A percentile compares a stretch with the other conserved stretches of the same genome.
These are phyloP conservation scores for Hygrophoropsis aurantiaca DNA, from an alignment of 768 basidiomycete species.

Conservation along the genomic window DNA sequence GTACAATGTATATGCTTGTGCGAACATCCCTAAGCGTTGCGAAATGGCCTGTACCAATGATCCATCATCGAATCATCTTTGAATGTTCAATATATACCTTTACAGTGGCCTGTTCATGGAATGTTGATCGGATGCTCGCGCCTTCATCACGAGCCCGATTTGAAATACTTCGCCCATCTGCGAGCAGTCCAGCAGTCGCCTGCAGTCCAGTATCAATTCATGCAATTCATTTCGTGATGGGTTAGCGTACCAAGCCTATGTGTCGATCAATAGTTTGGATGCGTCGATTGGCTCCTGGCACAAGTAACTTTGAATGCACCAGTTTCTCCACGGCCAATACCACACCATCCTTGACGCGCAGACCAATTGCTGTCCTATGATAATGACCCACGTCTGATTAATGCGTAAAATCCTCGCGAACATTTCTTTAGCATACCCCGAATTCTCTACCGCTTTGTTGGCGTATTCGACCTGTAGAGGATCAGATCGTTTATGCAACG, in stretches of 20 bases:
- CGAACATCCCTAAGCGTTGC: constrained; percentile 84
- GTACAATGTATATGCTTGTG: constrained; percentile 95
- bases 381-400: background rate
- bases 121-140: constrained; percentile 65
- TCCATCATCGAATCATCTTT: constrained; percentile 28
- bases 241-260: constrained; percentile 76
- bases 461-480: constrained; percentile 88
- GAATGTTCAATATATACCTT: constrained; percentile 51
- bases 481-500: constrained; percentile 2
- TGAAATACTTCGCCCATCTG: constrained; percentile 88
- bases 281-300: constrained; percentile 88
- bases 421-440: constrained; percentile 59
- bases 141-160: constrained; percentile 87
- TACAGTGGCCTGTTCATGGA: constrained; percentile 72
- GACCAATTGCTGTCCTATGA: constrained; percentile 88
- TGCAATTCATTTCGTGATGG: background rate
- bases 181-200: constrained; percentile 92
- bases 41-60: constrained; percentile 46
- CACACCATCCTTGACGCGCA: constrained; percentile 92
- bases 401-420: no score
- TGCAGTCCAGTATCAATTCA: constrained; percentile 28
- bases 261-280: constrained; percentile 94
- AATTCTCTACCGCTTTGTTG: constrained; percentile 97
- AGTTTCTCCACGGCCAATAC: constrained; percentile 98
- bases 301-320: constrained; percentile 91